These are phyloP conservation scores for Saturnispora serradocipensis DNA, from an alignment of 805 yeast species.

Conservation along the genomic window DNA sequence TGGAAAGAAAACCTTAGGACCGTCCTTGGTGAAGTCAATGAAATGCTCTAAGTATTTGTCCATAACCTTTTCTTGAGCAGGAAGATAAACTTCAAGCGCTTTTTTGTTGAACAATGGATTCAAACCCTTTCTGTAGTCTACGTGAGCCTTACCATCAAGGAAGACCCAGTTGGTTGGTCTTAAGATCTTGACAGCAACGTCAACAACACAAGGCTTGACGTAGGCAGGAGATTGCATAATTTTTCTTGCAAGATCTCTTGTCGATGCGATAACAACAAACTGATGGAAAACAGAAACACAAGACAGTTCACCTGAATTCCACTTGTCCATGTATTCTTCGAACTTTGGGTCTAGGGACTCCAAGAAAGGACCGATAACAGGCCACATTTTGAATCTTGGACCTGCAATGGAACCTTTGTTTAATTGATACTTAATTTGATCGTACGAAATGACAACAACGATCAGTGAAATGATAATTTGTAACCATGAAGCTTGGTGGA, in stretches of 20 bases:
- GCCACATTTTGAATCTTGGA: conserved; percentile 82
- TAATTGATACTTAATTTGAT: conserved; percentile 68
- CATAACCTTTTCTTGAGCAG: conserved; percentile 76
- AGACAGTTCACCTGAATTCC: conserved; percentile 90
- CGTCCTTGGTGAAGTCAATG: conserved; percentile 43
- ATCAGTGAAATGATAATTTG: conserved; percentile 40
- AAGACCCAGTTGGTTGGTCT: conserved; percentile 98
- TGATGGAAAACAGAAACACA: conserved; percentile 98
- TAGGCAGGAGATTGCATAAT: conserved; percentile 74
- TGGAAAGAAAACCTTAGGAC: conserved; percentile 74
- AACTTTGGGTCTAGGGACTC: conserved; percentile 94
- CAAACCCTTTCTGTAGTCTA: conserved; percentile 83
- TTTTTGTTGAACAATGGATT: conserved; percentile 81
- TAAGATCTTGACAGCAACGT: conserved; percentile 87
- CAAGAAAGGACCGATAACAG: conserved; percentile 91
- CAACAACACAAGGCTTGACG: conserved; percentile 97
- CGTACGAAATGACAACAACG: conserved; percentile 47
- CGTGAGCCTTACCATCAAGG: conserved; percentile 90
- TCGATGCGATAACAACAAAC: conserved; percentile 88
- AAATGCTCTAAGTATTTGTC: conserved; percentile 70
- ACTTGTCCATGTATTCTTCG: conserved; percentile 84
- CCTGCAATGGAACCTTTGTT: conserved; percentile 89
- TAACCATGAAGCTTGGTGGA: conserved; percentile 35
- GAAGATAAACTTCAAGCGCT: conserved; percentile 78
- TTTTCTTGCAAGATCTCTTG: conserved; percentile 82